Conservation (phyloP, 1,284 basidiomycete species). For the Microbotryomycetes sp. region DNA sequence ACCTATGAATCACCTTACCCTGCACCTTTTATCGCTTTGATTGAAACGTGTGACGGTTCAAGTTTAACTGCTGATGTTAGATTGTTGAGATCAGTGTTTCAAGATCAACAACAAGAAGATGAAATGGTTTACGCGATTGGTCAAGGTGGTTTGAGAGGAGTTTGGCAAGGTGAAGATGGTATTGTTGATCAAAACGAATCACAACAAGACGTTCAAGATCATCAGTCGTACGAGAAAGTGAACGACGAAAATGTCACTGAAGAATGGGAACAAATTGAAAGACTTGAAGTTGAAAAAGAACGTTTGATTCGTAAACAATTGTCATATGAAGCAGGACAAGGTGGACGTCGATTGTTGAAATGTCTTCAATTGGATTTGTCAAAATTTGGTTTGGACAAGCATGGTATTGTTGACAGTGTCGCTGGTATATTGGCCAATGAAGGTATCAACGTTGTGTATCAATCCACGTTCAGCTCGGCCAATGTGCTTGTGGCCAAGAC, state of each 20-base stretch:
- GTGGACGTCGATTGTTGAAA: slow-evolving; percentile 30
- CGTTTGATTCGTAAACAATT: slow-evolving; percentile 4
- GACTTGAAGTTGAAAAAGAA: background rate
- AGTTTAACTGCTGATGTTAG: slow-evolving; percentile 32
- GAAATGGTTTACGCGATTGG: slow-evolving; percentile 24
- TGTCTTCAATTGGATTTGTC: slow-evolving; percentile 32
- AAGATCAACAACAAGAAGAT: slow-evolving; percentile 13
- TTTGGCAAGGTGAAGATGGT: slow-evolving; percentile 30
- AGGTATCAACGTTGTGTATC: slow-evolving; percentile 25
- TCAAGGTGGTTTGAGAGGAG: slow-evolving; percentile 23
- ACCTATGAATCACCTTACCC: slow-evolving; percentile 5
- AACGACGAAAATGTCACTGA: background rate
- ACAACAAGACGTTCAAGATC: background rate
- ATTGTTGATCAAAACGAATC: background rate
- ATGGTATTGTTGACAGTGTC: slow-evolving; percentile 32
- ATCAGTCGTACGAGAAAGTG: background rate
- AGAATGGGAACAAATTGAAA: background rate
- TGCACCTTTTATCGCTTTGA: slow-evolving; percentile 33
- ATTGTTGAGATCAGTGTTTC: slow-evolving; percentile 26
- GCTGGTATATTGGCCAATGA: slow-evolving; percentile 28
- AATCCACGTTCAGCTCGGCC: slow-evolving; percentile 20
- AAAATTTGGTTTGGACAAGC: slow-evolving; percentile 33
- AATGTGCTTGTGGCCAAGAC: slow-evolving; percentile 34
- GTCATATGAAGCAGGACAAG: slow-evolving; percentile 9
- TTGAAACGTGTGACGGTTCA: slow-evolving; percentile 26